phyloP scores from a whole-genome alignment of 345 rosid genomes.

The Hibiscus tridactylites region DNA sequence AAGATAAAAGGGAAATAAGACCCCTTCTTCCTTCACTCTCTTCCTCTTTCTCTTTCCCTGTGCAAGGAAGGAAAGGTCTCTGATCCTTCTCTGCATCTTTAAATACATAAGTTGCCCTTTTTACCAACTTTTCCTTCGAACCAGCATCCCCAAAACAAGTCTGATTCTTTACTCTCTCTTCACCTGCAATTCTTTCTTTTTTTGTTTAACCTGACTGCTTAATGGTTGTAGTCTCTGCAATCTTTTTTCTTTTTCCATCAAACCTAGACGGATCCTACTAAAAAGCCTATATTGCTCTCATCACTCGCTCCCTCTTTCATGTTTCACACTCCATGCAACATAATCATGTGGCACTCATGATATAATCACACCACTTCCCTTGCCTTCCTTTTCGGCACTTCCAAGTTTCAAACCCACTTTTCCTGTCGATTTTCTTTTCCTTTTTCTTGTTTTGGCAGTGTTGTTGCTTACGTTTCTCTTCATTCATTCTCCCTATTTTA shows the following conservation, averaged over 20 bases:
- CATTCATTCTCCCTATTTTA: slow-evolving; percentile 12
- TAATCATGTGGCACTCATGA: slow-evolving; percentile 89
- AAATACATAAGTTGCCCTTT: slow-evolving; percentile 29
- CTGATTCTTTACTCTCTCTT: slow-evolving; percentile 19
- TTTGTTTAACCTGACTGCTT: slow-evolving; percentile 17
- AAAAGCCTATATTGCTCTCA: slow-evolving; percentile 30
- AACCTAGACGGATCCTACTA: slow-evolving; percentile 40
- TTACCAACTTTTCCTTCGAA: slow-evolving; percentile 28
- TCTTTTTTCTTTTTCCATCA: slow-evolving; percentile 2
- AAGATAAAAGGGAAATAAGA: slow-evolving; percentile 8
- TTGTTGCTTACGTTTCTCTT: slow-evolving; percentile 11
- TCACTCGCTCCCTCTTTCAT: slow-evolving; percentile 15
- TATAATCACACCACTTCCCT: slow-evolving; percentile 44
- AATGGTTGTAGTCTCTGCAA: slow-evolving; percentile 20
- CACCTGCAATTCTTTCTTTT: slow-evolving; percentile 5
- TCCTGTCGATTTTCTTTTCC: slow-evolving; percentile 8
- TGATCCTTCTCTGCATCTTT: slow-evolving; percentile 30
- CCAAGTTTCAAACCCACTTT: slow-evolving; percentile 11
- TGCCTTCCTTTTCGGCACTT: slow-evolving; percentile 19
- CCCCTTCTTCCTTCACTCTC: neutral
- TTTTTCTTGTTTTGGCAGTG: slow-evolving; percentile 15
- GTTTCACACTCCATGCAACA: slow-evolving; percentile 31
- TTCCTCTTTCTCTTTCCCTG: neutral
- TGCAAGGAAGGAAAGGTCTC: slow-evolving; percentile 14
- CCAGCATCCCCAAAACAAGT: slow-evolving; percentile 26